Evolutionary conservation across 768 basidiomycete genomes (phyloP).

Genomic region (Clitopilus hobsonii): DNA sequence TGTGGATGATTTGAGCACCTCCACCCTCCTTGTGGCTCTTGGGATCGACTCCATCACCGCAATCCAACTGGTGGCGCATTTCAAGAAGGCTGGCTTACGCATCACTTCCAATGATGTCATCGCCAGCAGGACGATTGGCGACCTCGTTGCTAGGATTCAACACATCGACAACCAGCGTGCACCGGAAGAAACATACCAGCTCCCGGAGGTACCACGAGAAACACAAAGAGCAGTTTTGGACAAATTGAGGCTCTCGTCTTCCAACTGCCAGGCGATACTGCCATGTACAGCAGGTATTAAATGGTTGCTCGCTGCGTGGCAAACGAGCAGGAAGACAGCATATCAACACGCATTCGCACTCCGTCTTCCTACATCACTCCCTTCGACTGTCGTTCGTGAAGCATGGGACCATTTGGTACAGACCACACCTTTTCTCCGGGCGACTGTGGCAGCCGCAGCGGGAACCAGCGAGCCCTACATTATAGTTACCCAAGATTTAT

Average conservation of each 20-base stretch:
- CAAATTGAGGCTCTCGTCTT: conserved; percentile 12
- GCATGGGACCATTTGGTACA: conserved; percentile 33
- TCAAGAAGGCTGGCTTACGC: conserved; percentile 29
- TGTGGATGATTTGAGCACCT: conserved; percentile 20
- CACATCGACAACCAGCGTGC: not conserved
- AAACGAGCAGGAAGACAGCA: conserved; percentile 30
- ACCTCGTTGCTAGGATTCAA: conserved; percentile 16
- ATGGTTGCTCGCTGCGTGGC: conserved; percentile 39
- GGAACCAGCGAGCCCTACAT: conserved; percentile 20
- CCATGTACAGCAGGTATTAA: conserved; percentile 26
- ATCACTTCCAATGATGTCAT: conserved; percentile 35
- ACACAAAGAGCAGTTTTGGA: conserved; percentile 16
- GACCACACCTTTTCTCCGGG: conserved; percentile 35
- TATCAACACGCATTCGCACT: conserved; percentile 43
- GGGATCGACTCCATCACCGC: conserved; percentile 50
- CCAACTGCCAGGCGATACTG: conserved; percentile 19
- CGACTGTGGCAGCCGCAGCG: conserved; percentile 32
- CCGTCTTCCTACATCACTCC: conserved; percentile 23
- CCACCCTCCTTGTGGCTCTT: conserved; percentile 32
- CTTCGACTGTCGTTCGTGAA: conserved; percentile 19
- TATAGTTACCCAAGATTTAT: conserved; percentile 17
- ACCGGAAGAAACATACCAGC: not conserved
- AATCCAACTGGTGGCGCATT: conserved; percentile 36
- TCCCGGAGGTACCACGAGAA: conserved; percentile 4
- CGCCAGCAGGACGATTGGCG: conserved; percentile 30